These are phyloP conservation scores for Xerocomellus amylosporus DNA, from an alignment of 768 basidiomycete species.

Conservation along the genomic window DNA sequence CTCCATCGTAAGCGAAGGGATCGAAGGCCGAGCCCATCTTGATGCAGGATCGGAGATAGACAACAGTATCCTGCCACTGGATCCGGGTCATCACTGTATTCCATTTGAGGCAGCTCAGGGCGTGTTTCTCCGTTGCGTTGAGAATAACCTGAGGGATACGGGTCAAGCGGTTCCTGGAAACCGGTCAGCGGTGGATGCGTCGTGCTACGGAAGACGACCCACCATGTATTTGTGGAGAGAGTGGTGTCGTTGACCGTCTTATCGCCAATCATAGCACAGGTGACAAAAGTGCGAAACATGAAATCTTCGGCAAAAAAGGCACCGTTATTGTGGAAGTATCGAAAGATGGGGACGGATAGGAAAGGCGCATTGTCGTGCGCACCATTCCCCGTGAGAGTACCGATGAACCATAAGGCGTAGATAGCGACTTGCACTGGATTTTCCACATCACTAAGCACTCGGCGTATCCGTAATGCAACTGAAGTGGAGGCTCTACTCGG, in stretches of 20 bases:
- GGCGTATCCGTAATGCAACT: constrained; percentile 19
- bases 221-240: constrained; percentile 34
- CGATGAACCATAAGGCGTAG: constrained; percentile 35
- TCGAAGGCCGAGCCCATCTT: constrained; percentile 26
- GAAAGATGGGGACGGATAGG: constrained; percentile 29
- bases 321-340: constrained; percentile 30
- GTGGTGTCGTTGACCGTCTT: constrained; percentile 34
- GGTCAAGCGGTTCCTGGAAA: constrained; percentile 22
- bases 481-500: constrained; percentile 5
- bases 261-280: constrained; percentile 36
- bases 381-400: constrained; percentile 21
- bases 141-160: constrained; percentile 22
- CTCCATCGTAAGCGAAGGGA: constrained; percentile 21
- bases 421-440: constrained; percentile 30
- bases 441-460: constrained; percentile 18
- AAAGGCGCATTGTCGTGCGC: constrained; percentile 21
- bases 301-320: constrained; percentile 31
- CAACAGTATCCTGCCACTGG: constrained; percentile 25
- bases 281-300: constrained; percentile 34
- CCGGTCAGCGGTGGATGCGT: constrained; percentile 4
- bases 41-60: constrained; percentile 24
- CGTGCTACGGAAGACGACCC: neutral
- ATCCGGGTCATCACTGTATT: constrained; percentile 16
- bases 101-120: constrained; percentile 23
- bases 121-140: constrained; percentile 24